Base-by-base conservation (phyloP, 768 basidiomycete genomes). In the Pleurotus platypus region DNA sequence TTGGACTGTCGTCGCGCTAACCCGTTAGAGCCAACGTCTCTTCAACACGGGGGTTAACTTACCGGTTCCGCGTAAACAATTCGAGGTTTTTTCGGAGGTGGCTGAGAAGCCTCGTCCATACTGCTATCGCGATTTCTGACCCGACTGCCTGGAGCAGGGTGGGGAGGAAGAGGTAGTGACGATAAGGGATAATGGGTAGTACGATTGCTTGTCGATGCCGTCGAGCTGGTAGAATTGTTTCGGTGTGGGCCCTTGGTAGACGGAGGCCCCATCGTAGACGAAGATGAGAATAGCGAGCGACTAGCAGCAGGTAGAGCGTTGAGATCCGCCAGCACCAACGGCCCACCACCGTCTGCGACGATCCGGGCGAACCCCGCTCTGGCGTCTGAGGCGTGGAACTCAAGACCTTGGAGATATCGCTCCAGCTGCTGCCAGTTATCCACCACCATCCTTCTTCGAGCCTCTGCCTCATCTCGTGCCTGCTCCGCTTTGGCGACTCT, bases 401-500 rank as follows among this genome's bases (percentile, higher is more conserved):
- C 83, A 58, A 82, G 56, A 50, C 69, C 62, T 18, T 61, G 61
- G 48, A 87, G 72, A 62, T 79, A 79, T 37, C 73, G 72, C 22
- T 78, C 77, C 60, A 85, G 72, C 57, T 80, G 76, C 1, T 63
- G 48, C 83, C 84, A 87, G 22, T 72, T 70, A 16, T 84, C 79
- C 20, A 73, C 66, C 38, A 83, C 57, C 56, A 73, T 67, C 51
- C 71, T 71, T 57, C 76, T 63, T 11, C 80, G 73, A 0, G 78
- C 75, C 30, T 83, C 78, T 0, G 79, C 76, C 9, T 86, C 84
- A 63, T 86, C 84, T 50, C 81, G 73, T 3, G 76, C 78, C 26
- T 67, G 64, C 65, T 86, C 83, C 2, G 82, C 81, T 53, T 72
- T 71, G 37, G 73, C 69, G 1, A 77, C 72, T 53, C 83, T 81